A percentile compares a stretch with the other conserved stretches of the same genome.
Evolutionary conservation across 1,284 basidiomycete genomes (phyloP).

Genomic region (Rhodotorula sp.): DNA sequence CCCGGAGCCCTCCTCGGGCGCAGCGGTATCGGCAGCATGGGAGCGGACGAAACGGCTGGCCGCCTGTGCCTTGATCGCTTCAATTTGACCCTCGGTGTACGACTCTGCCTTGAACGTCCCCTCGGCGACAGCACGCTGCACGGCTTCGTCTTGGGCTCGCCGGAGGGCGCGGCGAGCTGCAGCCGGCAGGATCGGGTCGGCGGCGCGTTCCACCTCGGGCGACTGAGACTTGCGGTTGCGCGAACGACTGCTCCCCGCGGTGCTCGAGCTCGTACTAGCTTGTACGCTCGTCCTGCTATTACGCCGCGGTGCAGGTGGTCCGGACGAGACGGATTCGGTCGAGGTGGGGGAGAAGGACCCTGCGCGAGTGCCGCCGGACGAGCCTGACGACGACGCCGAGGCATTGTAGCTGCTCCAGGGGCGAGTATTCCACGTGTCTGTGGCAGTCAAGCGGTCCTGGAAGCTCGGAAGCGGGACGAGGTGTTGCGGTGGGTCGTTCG

Average conservation of each 20-base stretch:
- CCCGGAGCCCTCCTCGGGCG: too few species aligned
- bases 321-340: background rate
- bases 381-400: background rate
- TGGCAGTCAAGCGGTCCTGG: slow-evolving; percentile 12
- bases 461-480: slow-evolving; percentile 14
- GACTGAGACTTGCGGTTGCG: background rate
- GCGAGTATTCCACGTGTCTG: slow-evolving; percentile 1
- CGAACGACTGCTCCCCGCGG: background rate
- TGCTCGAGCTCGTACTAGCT: background rate
- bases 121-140: background rate
- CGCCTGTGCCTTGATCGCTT: background rate
- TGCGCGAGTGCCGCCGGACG: background rate
- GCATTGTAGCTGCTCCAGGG: background rate
- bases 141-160: background rate
- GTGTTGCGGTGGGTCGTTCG: background rate
- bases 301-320: background rate
- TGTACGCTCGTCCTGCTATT: background rate
- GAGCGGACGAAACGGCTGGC: background rate
- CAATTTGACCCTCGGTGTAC: slow-evolving; percentile 1
- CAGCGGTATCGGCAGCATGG: background rate
- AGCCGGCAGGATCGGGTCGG: background rate
- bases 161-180: background rate
- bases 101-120: background rate
- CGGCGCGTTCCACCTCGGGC: background rate
- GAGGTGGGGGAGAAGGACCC: background rate